Evolutionary conservation across 225 moss, liverwort and hornwort species (phyloP).

Genomic region (Ulota crispa): DNA sequence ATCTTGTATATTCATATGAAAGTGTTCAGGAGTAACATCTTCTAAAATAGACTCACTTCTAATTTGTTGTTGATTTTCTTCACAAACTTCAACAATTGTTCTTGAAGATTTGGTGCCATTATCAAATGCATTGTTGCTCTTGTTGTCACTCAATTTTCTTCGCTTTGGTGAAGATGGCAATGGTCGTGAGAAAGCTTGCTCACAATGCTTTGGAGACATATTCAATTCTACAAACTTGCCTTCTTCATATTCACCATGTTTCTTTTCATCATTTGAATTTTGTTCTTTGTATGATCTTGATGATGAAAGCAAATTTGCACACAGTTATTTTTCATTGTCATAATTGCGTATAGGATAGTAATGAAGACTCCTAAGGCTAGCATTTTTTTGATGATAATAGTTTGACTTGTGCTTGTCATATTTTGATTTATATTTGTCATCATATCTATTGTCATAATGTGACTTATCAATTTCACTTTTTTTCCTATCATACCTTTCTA

Average conservation of each 20-base stretch:
- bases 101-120: background rate
- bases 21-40: rapidly evolving
- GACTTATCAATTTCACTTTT: background rate
- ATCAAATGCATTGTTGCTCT: background rate
- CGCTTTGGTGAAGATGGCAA: background rate
- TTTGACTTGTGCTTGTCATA: background rate
- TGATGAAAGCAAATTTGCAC: rapidly evolving
- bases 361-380: rapidly evolving
- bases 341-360: rapidly evolving
- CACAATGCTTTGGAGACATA: rapidly evolving
- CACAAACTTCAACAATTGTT: background rate
- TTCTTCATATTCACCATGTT: background rate
- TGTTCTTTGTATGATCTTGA: background rate
- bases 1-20: background rate
- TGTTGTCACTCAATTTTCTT: background rate
- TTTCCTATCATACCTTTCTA: background rate
- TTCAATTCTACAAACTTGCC: background rate
- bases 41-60: background rate
- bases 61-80: background rate
- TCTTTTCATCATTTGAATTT: rapidly evolving
- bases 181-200: background rate
- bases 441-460: too few species aligned
- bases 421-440: background rate
- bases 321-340: rapidly evolving
- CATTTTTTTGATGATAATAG: rapidly evolving